phyloP scores from a whole-genome alignment of 1,139 yeast genomes.

The Taphrina deformans region DNA sequence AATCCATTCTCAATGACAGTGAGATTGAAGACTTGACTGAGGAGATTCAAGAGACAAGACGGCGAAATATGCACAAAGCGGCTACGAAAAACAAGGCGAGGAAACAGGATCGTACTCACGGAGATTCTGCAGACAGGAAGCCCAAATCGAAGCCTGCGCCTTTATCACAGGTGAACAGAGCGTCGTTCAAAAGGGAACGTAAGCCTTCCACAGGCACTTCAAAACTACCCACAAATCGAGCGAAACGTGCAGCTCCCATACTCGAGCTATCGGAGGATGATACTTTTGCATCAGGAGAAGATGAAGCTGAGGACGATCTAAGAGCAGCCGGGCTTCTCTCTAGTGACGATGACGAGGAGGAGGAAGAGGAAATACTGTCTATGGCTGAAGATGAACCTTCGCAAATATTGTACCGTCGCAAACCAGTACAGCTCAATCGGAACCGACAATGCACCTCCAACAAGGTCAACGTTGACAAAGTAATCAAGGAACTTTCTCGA shows the following conservation, averaged over 20 bases:
- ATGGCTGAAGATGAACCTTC: constrained; percentile 15
- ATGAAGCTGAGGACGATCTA: neutral
- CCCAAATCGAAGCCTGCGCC: neutral
- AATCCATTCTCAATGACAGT: constrained; percentile 18
- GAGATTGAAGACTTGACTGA: constrained; percentile 18
- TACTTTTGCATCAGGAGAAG: neutral
- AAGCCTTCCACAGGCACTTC: neutral
- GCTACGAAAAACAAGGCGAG: neutral
- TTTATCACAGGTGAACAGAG: neutral
- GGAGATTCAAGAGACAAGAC: constrained; percentile 17
- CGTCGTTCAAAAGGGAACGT: neutral
- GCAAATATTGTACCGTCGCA: constrained; percentile 18
- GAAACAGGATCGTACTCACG: neutral
- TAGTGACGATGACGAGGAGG: constrained; percentile 10
- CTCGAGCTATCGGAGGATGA: constrained; percentile 3
- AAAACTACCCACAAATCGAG: neutral
- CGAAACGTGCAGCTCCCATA: neutral
- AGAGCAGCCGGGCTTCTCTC: neutral
- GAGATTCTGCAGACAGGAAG: neutral
- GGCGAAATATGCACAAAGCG: neutral
- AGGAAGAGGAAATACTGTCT: neutral
- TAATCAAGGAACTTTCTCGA: constrained; percentile 35
- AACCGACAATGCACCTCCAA: neutral
- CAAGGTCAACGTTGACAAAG: constrained; percentile 33
- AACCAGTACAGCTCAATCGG: neutral